Conservation (phyloP, 2,329 filamentous ascomycete genomes). For the Coleophoma crateriformis region DNA sequence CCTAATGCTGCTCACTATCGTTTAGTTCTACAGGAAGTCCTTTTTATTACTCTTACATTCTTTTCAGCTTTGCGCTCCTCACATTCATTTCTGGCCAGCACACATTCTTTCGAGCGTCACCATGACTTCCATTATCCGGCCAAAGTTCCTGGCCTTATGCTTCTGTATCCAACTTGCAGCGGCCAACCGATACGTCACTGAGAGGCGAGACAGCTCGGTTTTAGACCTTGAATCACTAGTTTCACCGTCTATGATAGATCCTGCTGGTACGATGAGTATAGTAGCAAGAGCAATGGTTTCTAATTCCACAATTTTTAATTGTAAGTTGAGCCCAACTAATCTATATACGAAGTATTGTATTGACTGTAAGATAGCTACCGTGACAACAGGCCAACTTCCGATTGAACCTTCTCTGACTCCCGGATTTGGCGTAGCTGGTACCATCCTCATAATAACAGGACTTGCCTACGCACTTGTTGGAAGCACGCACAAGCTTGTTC, state of each 20-base stretch:
- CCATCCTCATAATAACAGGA: slow-evolving; percentile 71
- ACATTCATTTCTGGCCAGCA: not conserved
- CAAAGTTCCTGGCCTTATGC: slow-evolving; percentile 15
- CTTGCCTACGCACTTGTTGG: slow-evolving; percentile 67
- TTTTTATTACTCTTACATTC: not conserved
- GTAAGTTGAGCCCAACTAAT: slow-evolving; percentile 5
- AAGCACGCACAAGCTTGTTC: slow-evolving; percentile 74
- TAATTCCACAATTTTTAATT: slow-evolving; percentile 16
- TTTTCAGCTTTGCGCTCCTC: not conserved
- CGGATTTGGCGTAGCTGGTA: slow-evolving; percentile 72
- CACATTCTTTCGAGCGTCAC: not conserved
- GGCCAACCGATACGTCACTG: slow-evolving; percentile 12
- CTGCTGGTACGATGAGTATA: slow-evolving; percentile 4
- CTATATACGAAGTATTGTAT: not conserved
- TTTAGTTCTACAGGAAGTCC: not conserved
- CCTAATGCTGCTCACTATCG: not conserved
- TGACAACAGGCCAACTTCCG: slow-evolving; percentile 52
- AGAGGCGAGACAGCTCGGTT: slow-evolving; percentile 18
- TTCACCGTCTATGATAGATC: not conserved
- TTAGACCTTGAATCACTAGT: slow-evolving; percentile 6
- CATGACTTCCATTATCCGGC: slow-evolving; percentile 14
- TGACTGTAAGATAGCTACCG: slow-evolving; percentile 19
- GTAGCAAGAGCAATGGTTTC: slow-evolving; percentile 7
- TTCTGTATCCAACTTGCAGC: slow-evolving; percentile 15
- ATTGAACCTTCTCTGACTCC: slow-evolving; percentile 72